These are phyloP conservation scores for Aspergillus candidus DNA, from an alignment of 2,329 filamentous ascomycete species.

Conservation along the genomic window DNA sequence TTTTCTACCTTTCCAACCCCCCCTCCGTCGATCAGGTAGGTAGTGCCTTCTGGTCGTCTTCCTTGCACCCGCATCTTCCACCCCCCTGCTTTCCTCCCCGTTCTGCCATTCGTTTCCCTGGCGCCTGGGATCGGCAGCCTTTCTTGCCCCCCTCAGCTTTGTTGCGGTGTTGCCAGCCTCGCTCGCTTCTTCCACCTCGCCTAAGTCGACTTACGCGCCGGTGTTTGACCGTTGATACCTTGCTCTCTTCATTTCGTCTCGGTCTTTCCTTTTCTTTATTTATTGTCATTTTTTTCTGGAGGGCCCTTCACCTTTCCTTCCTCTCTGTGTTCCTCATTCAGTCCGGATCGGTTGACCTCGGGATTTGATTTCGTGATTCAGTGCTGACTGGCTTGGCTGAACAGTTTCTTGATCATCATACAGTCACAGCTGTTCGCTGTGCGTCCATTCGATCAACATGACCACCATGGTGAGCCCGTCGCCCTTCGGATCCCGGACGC, in stretches of 20 bases:
- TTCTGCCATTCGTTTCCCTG: slow-evolving; percentile 1
- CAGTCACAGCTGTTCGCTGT: slow-evolving; percentile 27
- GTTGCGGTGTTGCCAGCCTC: no score
- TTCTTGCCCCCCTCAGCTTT: no score
- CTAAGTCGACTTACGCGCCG: no score
- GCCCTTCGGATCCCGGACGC: not conserved
- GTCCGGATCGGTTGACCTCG: not conserved
- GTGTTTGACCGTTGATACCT: slow-evolving; percentile 1
- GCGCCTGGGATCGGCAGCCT: no score
- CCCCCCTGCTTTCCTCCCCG: slow-evolving; percentile 3
- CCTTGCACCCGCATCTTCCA: slow-evolving; percentile 3
- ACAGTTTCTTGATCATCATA: slow-evolving; percentile 8
- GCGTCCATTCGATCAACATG: slow-evolving; percentile 25
- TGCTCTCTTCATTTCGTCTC: slow-evolving; percentile 6
- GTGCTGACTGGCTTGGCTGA: not conserved
- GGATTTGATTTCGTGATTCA: not conserved
- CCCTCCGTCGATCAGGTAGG: slow-evolving; percentile 16
- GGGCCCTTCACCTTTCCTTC: not conserved
- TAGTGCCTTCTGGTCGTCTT: slow-evolving; percentile 12
- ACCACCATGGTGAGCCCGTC: slow-evolving; percentile 33
- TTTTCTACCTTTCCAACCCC: not conserved
- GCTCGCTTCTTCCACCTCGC: no score
- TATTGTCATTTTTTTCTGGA: slow-evolving; percentile 1
- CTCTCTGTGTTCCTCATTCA: not conserved
- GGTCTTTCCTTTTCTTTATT: not conserved